Conservation (phyloP, 140 eudicot species). For the Erigeron philadelphicus region DNA sequence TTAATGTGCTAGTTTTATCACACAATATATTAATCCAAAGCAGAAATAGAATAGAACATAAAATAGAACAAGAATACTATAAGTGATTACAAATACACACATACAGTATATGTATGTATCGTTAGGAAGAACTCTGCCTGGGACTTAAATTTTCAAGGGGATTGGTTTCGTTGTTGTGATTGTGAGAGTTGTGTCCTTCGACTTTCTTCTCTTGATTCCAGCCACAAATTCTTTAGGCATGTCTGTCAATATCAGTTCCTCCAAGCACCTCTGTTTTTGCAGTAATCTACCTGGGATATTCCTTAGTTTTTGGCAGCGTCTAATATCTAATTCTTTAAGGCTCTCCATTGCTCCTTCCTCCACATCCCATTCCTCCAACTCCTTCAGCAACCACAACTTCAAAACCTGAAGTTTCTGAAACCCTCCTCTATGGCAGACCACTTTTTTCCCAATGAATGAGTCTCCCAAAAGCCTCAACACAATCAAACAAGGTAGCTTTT, state of each 20-base stretch:
- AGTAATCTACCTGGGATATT: constrained; percentile 27
- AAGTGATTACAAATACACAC: neutral
- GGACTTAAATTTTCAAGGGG: constrained; percentile 18
- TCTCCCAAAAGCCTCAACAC: constrained; percentile 51
- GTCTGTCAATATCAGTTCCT: constrained; percentile 30
- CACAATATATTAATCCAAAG: neutral
- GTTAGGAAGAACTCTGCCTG: constrained; percentile 27
- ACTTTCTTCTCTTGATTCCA: constrained; percentile 18
- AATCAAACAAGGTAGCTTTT: constrained; percentile 32
- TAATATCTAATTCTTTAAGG: constrained; percentile 40
- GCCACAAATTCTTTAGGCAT: constrained; percentile 34
- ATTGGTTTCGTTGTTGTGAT: neutral
- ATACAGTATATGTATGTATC: neutral
- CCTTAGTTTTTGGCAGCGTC: constrained; percentile 38
- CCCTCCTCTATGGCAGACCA: constrained; percentile 32
- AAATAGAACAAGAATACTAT: neutral
- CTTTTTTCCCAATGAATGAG: constrained; percentile 32
- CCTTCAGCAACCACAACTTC: constrained; percentile 46
- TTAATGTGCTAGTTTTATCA: neutral
- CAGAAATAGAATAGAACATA: neutral
- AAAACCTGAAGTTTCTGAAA: constrained; percentile 39
- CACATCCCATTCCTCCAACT: constrained; percentile 44
- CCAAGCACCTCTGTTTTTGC: constrained; percentile 25
- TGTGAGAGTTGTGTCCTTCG: constrained; percentile 19
- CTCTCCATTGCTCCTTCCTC: constrained; percentile 41